phyloP scores from a whole-genome alignment of 208 protist species.

The Willaertia magna region DNA sequence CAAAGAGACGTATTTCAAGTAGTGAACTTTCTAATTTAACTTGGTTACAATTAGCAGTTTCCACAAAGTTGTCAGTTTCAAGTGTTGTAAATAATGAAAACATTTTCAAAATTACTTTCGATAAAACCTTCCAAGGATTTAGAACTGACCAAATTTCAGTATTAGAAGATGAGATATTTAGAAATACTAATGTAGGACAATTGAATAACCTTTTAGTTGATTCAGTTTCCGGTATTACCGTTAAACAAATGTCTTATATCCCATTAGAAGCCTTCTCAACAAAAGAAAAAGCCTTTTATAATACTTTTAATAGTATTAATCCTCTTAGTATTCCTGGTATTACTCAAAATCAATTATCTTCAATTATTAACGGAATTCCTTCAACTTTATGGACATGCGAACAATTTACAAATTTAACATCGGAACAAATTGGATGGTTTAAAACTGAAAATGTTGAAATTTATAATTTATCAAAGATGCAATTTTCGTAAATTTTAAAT shows the following conservation, averaged over 20 bases:
- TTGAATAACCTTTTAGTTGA: not conserved
- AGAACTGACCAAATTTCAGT: not conserved
- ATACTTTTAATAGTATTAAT: not conserved
- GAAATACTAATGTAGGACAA: not conserved
- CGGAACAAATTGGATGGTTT: not conserved
- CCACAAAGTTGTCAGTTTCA: not conserved
- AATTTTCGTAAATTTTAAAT: no score
- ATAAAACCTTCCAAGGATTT: not conserved
- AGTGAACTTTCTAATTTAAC: not conserved
- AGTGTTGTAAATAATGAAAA: not conserved
- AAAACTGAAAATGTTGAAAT: not conserved
- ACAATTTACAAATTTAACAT: not conserved
- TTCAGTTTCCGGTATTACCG: not conserved
- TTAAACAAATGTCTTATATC: not conserved
- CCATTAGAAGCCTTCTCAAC: not conserved
- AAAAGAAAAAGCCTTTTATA: not conserved
- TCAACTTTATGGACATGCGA: not conserved
- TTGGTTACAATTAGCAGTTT: not conserved
- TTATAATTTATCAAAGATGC: not conserved
- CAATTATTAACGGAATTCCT: not conserved
- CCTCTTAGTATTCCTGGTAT: not conserved
- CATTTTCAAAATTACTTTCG: not conserved
- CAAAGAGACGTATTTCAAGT: not conserved
- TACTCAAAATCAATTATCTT: not conserved
- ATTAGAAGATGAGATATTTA: not conserved